A percentile compares a stretch with the other conserved stretches of the same genome.
Evolutionary conservation across 495 filamentous ascomycete genomes (phyloP).

Genomic region (Sporormia fimetaria): DNA sequence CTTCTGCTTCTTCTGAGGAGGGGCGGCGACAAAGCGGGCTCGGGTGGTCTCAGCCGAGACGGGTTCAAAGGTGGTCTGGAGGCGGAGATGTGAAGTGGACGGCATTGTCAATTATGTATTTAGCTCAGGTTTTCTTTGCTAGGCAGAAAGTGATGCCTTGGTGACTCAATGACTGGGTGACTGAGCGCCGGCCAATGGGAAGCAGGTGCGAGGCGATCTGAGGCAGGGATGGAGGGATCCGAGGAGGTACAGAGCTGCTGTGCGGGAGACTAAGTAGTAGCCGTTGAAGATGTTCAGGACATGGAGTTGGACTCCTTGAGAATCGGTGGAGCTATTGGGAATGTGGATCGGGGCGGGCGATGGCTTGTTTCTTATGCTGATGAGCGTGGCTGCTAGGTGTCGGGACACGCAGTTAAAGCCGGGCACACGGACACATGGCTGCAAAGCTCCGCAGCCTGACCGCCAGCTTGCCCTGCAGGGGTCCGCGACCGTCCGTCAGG

Average conservation of each 20-base stretch:
- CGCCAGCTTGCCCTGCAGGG: too few species aligned
- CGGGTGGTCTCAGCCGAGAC: conserved; percentile 26
- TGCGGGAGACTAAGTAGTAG: neutral
- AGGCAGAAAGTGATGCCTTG: conserved; percentile 21
- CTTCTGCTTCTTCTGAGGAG: conserved; percentile 48
- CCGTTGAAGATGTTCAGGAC: neutral
- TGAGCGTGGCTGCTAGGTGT: too few species aligned
- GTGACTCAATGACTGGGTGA: conserved; percentile 25
- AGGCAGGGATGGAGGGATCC: conserved; percentile 10
- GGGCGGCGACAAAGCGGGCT: conserved; percentile 22
- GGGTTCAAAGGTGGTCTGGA: conserved; percentile 26
- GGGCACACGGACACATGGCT: too few species aligned
- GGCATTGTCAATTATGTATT: conserved; percentile 19
- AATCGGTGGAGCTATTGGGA: too few species aligned
- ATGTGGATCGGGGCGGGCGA: too few species aligned
- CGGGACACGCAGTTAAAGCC: too few species aligned
- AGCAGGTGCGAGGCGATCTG: conserved; percentile 10
- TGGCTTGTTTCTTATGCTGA: too few species aligned
- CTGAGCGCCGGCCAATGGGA: conserved; percentile 18
- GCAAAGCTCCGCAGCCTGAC: too few species aligned
- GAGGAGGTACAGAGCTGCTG: conserved; percentile 1
- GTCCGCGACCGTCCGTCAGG: too few species aligned
- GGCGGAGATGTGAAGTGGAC: conserved; percentile 25
- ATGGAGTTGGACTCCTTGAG: too few species aligned
- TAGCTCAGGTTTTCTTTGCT: too few species aligned